Conservation (phyloP, 2,329 filamentous ascomycete species). For the Erysiphe neolycopersici region DNA sequence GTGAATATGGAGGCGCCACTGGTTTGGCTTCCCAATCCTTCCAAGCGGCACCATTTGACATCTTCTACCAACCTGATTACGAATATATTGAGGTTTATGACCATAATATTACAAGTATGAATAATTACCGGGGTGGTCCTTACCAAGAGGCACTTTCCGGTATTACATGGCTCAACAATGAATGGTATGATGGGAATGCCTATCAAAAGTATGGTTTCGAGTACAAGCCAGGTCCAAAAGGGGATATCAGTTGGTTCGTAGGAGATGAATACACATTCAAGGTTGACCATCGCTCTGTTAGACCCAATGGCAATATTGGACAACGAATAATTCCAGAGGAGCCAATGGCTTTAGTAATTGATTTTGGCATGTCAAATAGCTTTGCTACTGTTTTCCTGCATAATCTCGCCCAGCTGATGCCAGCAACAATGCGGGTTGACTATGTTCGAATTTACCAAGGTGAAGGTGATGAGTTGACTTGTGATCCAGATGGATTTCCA, state of each 20-base stretch:
- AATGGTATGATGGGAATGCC: slow-evolving; percentile 37
- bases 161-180: slow-evolving; percentile 32
- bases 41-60: slow-evolving; percentile 42
- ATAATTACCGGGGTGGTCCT: slow-evolving; percentile 30
- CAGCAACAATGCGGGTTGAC: slow-evolving; percentile 39
- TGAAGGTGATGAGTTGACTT: slow-evolving; percentile 30
- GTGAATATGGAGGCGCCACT: slow-evolving; percentile 22
- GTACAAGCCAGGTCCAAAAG: slow-evolving; percentile 29
- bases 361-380: slow-evolving; percentile 42
- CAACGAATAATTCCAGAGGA: slow-evolving; percentile 37
- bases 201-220: slow-evolving; percentile 39
- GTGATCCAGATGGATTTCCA: slow-evolving; percentile 38
- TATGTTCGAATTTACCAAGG: slow-evolving; percentile 48
- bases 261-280: slow-evolving; percentile 38
- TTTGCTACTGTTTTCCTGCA: slow-evolving; percentile 35
- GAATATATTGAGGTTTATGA: slow-evolving; percentile 42
- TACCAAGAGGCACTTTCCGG: slow-evolving; percentile 38
- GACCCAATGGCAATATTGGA: slow-evolving; percentile 43
- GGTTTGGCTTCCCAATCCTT: slow-evolving; percentile 38
- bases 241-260: slow-evolving; percentile 42
- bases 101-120: slow-evolving; percentile 25
- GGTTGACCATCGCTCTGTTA: slow-evolving; percentile 28
- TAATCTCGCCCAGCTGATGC: slow-evolving; percentile 26
- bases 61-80: slow-evolving; percentile 39
- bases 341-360: slow-evolving; percentile 39